Base-by-base conservation (phyloP, 805 yeast genomes). In the Candida insectalens region DNA sequence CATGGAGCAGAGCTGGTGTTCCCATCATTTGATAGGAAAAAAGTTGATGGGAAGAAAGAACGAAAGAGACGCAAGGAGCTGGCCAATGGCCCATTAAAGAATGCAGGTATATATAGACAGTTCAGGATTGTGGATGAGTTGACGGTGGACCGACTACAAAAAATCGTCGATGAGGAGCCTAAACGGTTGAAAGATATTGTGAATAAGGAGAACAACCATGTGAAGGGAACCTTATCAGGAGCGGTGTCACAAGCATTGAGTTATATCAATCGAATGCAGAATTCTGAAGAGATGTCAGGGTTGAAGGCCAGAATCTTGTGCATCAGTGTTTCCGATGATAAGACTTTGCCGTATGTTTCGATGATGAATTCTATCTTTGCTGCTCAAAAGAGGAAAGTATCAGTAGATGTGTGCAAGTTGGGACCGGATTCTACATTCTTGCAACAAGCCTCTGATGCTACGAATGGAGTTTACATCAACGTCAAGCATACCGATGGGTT, bases 311-410 rank as follows among this genome's bases (percentile, higher is more conserved):
- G 88, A 31, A 60, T 81, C 5, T 46, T 83, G 39, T 66, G 78
- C 9, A 52, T 82, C 3, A 74, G 77, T 38, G 69, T 85, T 18
- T 74, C 79, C 42, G 84, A 76, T 41, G 87, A 84, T 46, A 77
- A 74, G 36, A 74, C 85, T 4, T 63, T 84, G 34, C 84, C 83
- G 37, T 94, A 92, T 54, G 83, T 89, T 29, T 83, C 96, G 4
- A 77, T 85, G 29, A 92, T 92, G 97, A 92, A 92, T 56, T 71
- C 92, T 39, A 89, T 92, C 20, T 92, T 92, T 59, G 89, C 96
- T 0, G 95, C 97, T 1, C 96, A 92, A 45, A 89, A 88, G 55
- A 71, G 82, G 81, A 79, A 77, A 46, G 74, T 88, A 13, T 82
- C 96, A 2, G 76, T 92, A 16, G 97, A 92, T 55, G 88, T 88